Evolutionary conservation across 371 early-diverging fungal species (phyloP), one percentile per base, ranked within the genome.

Genomic region (Mucor piriformis): DNA sequence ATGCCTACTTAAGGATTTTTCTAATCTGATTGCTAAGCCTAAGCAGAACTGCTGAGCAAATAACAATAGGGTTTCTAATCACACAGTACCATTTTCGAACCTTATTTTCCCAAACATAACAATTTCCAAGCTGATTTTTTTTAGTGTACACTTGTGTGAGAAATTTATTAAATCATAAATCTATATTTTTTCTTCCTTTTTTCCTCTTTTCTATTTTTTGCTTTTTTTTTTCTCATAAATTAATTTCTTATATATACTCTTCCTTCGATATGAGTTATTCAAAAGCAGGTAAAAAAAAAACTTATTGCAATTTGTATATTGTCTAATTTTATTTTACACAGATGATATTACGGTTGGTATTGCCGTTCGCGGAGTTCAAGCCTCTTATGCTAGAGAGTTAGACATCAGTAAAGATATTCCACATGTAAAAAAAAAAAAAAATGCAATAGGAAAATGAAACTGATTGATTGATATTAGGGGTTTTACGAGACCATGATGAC

Each of bases 401-500:
- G 61, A 70, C 44, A 59, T 67, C 18, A 61, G 59, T 34, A 59
- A 55, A 46, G 67, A 64, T 35, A 62, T 70, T 37, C 61, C 70
- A 32, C 70, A 70, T 50, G 77, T 72, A 74, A 32, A 59, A 54
- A 33, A 11, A 25, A 4, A 60, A 12, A 24, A 13, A 27, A 20
- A 49, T 15, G 3, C 16, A 21, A 44, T 12, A 35, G 3, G 16
- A 25, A 48, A 20, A 32, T 29, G 12, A 48, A 18, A 29, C 42
- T 43, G 40, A 40, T 51, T 49, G 27, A n/a, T 6, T 43, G 29
- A n/a, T 8, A 29, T 29, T 21, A 46, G 46, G 46, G 46, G 12
- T 46, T 46, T 46, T 46, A 46, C 24, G 46, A 46, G 11, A 46
- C 46, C 4, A 81, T 83, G 81, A 68, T 83, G 66, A 82, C 81